Conservation (phyloP, 2,329 filamentous ascomycete species). For the Teratosphaeria epicoccoides region DNA sequence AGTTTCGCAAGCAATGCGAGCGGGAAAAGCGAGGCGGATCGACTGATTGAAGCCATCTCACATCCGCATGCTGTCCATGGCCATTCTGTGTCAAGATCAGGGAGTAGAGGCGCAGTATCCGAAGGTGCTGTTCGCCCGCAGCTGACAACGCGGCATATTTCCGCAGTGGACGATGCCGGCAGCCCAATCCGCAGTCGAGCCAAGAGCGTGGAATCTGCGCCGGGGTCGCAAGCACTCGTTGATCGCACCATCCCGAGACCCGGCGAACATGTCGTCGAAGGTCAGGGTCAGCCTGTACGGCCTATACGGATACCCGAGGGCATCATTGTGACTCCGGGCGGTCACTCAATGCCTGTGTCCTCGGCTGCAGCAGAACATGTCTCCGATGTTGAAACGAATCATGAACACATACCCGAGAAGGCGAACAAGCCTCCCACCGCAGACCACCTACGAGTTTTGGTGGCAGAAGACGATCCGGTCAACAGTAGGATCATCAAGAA, state of each 20-base stretch:
- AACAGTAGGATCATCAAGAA: slow-evolving; percentile 77
- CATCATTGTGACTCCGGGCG: background rate
- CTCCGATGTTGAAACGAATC: background rate
- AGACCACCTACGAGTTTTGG: slow-evolving; percentile 53
- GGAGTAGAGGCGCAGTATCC: slow-evolving; percentile 4
- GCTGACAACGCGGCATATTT: slow-evolving; percentile 19
- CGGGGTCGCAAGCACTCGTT: background rate
- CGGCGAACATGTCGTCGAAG: slow-evolving; percentile 31
- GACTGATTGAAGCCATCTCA: slow-evolving; percentile 62
- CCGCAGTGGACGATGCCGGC: slow-evolving; percentile 1
- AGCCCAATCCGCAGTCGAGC: slow-evolving; percentile 9
- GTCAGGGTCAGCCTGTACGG: slow-evolving; percentile 33
- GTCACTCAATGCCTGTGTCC: background rate
- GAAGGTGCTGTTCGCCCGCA: slow-evolving; percentile 9
- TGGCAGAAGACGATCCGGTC: slow-evolving; percentile 81
- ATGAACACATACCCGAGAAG: slow-evolving; percentile 2
- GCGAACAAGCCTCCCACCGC: slow-evolving; percentile 14
- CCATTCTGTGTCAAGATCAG: slow-evolving; percentile 14
- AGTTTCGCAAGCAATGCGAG: slow-evolving; percentile 28
- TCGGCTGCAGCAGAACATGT: background rate
- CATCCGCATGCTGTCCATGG: slow-evolving; percentile 38
- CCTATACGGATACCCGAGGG: slow-evolving; percentile 40
- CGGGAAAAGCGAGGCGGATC: slow-evolving; percentile 53
- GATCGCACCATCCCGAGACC: slow-evolving; percentile 10
- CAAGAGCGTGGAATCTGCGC: slow-evolving; percentile 14